Base-by-base conservation (phyloP, 1,284 basidiomycete genomes). In the Stygiomarasmius scandens region DNA sequence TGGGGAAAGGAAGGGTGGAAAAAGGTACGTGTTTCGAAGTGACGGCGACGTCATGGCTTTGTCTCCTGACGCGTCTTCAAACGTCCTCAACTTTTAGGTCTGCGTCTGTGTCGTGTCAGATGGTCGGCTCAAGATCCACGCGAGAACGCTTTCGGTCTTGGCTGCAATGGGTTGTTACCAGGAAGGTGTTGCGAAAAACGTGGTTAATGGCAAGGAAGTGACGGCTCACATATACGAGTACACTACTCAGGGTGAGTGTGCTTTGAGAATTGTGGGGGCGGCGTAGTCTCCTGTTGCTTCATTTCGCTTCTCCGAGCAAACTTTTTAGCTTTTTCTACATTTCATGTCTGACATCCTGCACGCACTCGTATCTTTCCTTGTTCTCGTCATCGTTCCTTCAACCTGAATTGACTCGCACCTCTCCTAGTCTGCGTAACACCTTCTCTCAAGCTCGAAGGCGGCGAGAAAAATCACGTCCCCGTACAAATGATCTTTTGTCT, bases 1-100 rank as follows among this genome's bases (percentile, higher is more conserved):
- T 98, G 96, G 96, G 95, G 95, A 1, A 90, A 93, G 69, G 93
- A 97, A 0, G 95, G 95, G 0, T 98, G 96, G 96, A 96, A 97
- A 79, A 98, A 97, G 82, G 92, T 80, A 34, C 82, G 71, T 8
- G 78, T 57, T 80, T 44, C n/a, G n/a, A n/a, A n/a, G n/a, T n/a
- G n/a, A n/a, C n/a, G n/a, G n/a, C n/a, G n/a, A n/a, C n/a, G n/a
- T n/a, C n/a, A n/a, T n/a, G n/a, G n/a, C n/a, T n/a, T n/a, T n/a
- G n/a, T n/a, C n/a, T n/a, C n/a, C n/a, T n/a, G n/a, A n/a, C n/a
- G n/a, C n/a, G n/a, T n/a, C n/a, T n/a, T n/a, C n/a, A n/a, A n/a
- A n/a, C n/a, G n/a, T n/a, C n/a, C n/a, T n/a, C n/a, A n/a, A n/a
- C n/a, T n/a, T n/a, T n/a, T 12, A 50, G 24, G 53, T 80, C 36